Evolutionary conservation across 2,329 filamentous ascomycete species (phyloP).

Genomic region (Arachnopeziza araneosa): DNA sequence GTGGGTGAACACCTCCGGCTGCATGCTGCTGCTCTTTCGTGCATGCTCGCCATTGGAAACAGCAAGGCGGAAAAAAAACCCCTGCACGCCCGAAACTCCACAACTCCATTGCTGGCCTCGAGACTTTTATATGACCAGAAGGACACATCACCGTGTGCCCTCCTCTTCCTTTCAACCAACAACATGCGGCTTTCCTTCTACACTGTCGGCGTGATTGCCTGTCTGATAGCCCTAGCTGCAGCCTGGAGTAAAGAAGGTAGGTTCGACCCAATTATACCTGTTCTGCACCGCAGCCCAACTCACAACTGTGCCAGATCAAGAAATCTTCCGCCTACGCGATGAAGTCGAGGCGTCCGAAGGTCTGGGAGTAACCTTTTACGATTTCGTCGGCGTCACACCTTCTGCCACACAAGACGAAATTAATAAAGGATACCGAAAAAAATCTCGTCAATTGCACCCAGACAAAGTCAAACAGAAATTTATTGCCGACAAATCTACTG

Average conservation of each 20-base stretch:
- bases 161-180: slow-evolving; percentile 11
- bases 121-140: not conserved
- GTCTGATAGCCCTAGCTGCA: slow-evolving; percentile 25
- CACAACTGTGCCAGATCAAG: slow-evolving; percentile 63
- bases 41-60: slow-evolving; percentile 14
- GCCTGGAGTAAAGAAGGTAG: slow-evolving; percentile 35
- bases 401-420: slow-evolving; percentile 80
- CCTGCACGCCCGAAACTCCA: not conserved
- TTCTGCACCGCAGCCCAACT: slow-evolving; percentile 6
- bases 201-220: slow-evolving; percentile 27
- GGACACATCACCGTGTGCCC: slow-evolving; percentile 19
- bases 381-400: slow-evolving; percentile 74
- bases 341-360: slow-evolving; percentile 76
- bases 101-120: not conserved
- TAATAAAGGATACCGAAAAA: slow-evolving; percentile 90
- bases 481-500: slow-evolving; percentile 57
- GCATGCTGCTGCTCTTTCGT: not conserved
- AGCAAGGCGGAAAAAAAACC: slow-evolving; percentile 8
- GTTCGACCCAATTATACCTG: slow-evolving; percentile 4
- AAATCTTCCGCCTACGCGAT: slow-evolving; percentile 93
- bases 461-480: slow-evolving; percentile 92
- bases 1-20: too few species aligned
- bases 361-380: slow-evolving; percentile 81
- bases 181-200: slow-evolving; percentile 30
- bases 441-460: slow-evolving; percentile 76